Conservation (phyloP, 257 asterid species). For the Buddleja alternifolia region DNA sequence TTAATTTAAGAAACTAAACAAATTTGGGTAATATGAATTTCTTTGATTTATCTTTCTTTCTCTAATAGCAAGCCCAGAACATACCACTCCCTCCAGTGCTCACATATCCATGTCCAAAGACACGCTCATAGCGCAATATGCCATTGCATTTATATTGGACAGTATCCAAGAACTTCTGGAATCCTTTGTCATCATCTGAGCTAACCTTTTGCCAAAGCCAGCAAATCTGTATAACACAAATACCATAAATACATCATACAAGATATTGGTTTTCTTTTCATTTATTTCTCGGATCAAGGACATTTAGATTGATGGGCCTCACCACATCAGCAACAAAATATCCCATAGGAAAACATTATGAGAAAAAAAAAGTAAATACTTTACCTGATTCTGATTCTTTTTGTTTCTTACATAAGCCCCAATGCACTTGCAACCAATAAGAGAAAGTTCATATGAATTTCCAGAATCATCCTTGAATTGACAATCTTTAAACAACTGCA, state of each 20-base stretch:
- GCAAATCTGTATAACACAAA: constrained; percentile 66
- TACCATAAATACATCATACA: constrained; percentile 1
- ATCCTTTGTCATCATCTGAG: constrained; percentile 76
- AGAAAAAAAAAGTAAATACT: background rate
- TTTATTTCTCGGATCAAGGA: background rate
- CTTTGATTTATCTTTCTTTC: no score
- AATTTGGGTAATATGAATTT: no score
- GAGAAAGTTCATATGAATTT: constrained; percentile 71
- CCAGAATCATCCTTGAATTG: constrained; percentile 56
- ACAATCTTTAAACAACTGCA: constrained; percentile 81
- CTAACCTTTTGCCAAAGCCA: constrained; percentile 90
- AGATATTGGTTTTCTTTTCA: background rate
- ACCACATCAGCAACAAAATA: background rate
- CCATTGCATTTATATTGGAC: constrained; percentile 91
- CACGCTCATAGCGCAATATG: constrained; percentile 89
- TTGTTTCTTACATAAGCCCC: constrained; percentile 91
- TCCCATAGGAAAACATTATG: background rate
- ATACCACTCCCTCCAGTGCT: constrained; percentile 98
- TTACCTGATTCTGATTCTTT: constrained; percentile 93
- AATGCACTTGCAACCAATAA: constrained; percentile 82
- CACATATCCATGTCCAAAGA: constrained; percentile 92
- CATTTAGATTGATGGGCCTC: background rate
- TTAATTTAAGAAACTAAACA: no score
- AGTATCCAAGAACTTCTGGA: constrained; percentile 89
- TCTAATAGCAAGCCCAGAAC: background rate